Conservation (phyloP, 2,329 filamentous ascomycete genomes). For the Colletotrichum echinochloae region DNA sequence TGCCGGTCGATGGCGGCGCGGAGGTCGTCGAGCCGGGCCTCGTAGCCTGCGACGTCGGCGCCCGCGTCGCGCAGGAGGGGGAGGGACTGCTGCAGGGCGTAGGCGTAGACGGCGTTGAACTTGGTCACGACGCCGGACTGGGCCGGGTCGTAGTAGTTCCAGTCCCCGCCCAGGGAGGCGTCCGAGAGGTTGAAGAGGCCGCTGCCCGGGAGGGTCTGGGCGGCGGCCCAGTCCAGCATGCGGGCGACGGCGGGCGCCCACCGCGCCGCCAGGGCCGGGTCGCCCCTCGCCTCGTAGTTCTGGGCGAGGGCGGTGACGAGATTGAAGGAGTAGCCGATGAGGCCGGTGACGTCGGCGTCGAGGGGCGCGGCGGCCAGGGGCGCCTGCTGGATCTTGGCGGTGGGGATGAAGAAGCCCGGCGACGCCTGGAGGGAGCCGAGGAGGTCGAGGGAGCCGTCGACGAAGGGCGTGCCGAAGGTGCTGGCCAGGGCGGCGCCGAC, state of each 20-base stretch:
- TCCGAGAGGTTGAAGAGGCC: constrained; percentile 47
- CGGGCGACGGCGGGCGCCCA: constrained; percentile 46
- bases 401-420: constrained; percentile 49
- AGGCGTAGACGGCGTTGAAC: constrained; percentile 50
- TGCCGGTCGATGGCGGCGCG: constrained; percentile 44
- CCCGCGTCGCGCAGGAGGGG: constrained; percentile 42
- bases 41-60: constrained; percentile 43
- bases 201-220: constrained; percentile 43
- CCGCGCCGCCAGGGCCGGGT: constrained; percentile 43
- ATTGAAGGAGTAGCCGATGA: constrained; percentile 52
- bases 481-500: constrained; percentile 45
- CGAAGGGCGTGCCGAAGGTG: constrained; percentile 45
- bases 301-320: constrained; percentile 48
- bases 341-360: constrained; percentile 46
- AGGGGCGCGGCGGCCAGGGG: constrained; percentile 42
- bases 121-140: constrained; percentile 48
- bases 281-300: constrained; percentile 47
- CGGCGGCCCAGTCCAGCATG: constrained; percentile 52
- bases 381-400: constrained; percentile 49
- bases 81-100: constrained; percentile 46
- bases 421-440: constrained; percentile 47
- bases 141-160: constrained; percentile 51
- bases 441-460: constrained; percentile 43
- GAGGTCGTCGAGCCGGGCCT: constrained; percentile 44
- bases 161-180: constrained; percentile 48